Conservation (phyloP, 2,329 filamentous ascomycete genomes). For the Penicillium corylophilum region DNA sequence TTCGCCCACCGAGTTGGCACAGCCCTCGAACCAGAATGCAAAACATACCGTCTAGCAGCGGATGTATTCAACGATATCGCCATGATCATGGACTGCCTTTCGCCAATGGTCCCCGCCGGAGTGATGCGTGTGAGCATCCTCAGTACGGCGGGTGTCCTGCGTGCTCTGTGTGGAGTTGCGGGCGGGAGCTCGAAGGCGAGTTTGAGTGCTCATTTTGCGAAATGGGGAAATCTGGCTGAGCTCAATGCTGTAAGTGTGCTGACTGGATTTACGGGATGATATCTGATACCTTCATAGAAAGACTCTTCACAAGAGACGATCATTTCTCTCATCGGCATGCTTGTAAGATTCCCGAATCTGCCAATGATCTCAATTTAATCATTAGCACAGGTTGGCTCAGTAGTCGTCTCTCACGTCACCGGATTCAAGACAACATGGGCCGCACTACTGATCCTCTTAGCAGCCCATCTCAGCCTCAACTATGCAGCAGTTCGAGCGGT, state of each 20-base stretch:
- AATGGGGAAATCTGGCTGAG: constrained; percentile 82
- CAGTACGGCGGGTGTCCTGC: constrained; percentile 60
- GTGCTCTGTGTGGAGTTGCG: constrained; percentile 80
- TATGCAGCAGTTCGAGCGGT: constrained; percentile 82
- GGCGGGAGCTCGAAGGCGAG: constrained; percentile 88
- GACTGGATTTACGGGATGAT: background rate
- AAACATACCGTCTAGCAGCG: constrained; percentile 81
- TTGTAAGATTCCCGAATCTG: constrained; percentile 47
- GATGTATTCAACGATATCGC: constrained; percentile 86
- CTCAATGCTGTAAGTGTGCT: constrained; percentile 70
- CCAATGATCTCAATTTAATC: background rate
- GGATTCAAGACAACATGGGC: constrained; percentile 71
- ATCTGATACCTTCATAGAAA: constrained; percentile 51
- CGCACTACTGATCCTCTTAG: constrained; percentile 68
- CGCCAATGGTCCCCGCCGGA: constrained; percentile 66
- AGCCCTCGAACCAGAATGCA: constrained; percentile 84
- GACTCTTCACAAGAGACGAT: constrained; percentile 95
- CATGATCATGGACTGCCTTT: constrained; percentile 81
- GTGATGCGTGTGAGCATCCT: constrained; percentile 56
- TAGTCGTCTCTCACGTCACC: constrained; percentile 75
- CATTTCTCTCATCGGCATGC: constrained; percentile 83
- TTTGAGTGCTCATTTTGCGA: constrained; percentile 87
- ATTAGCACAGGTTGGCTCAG: constrained; percentile 60
- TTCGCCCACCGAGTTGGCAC: constrained; percentile 82
- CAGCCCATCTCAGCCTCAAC: constrained; percentile 78